Conservation (phyloP, 352 stramenopile genomes). For the Globisporangium uncinulatum region DNA sequence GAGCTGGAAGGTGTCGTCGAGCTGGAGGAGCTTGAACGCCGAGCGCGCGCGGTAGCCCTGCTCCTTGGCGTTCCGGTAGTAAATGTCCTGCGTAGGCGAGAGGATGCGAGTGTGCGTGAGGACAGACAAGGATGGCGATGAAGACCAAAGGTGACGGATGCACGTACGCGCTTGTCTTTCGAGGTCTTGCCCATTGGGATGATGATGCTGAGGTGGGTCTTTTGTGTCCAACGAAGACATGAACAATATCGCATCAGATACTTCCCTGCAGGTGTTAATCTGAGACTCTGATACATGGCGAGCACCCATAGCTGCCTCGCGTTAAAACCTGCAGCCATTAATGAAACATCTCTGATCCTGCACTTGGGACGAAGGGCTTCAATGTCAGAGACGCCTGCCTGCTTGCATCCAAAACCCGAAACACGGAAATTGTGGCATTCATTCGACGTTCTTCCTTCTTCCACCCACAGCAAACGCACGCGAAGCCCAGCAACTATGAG, state of each 20-base stretch:
- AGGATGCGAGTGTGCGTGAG: background rate
- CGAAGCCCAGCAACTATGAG: constrained; percentile 1
- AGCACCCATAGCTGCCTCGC: too few relatives aligned
- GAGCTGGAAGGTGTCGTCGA: constrained; percentile 97
- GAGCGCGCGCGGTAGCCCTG: constrained; percentile 95
- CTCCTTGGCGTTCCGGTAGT: constrained; percentile 91
- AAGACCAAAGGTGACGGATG: background rate
- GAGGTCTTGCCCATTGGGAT: constrained; percentile 77
- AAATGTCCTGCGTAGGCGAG: constrained; percentile 72
- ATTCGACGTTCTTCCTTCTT: too few relatives aligned
- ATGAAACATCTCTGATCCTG: too few relatives aligned
- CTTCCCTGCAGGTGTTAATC: background rate
- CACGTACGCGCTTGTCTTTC: constrained; percentile 89
- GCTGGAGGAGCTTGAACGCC: constrained; percentile 98
- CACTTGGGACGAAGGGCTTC: too few relatives aligned
- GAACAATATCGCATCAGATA: background rate
- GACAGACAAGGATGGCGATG: too few relatives aligned
- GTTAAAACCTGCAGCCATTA: too few relatives aligned
- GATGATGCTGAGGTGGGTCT: background rate
- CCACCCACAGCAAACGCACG: background rate
- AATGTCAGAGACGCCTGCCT: too few relatives aligned
- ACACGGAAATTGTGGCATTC: too few relatives aligned
- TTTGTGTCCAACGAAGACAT: background rate
- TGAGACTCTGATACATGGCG: background rate
- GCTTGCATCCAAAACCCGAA: too few relatives aligned